Conservation (phyloP, 1,139 yeast genomes). For the Yarrowia galli region DNA sequence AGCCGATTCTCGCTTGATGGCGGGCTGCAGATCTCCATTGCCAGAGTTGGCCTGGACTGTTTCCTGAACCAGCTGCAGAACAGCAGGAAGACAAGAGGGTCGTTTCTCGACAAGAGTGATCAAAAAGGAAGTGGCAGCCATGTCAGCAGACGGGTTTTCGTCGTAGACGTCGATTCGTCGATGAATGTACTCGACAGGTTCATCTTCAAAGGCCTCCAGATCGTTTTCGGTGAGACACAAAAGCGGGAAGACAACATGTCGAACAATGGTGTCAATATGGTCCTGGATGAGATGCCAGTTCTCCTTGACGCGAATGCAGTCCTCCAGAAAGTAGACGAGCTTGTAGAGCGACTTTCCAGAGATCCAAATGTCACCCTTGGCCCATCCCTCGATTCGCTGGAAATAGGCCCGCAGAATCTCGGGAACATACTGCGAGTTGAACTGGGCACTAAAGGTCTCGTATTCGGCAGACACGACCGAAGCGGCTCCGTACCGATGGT, state of each 20-base stretch:
- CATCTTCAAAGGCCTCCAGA: constrained; percentile 80
- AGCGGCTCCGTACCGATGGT: constrained; percentile 70
- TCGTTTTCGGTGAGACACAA: constrained; percentile 74
- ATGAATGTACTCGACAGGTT: constrained; percentile 91
- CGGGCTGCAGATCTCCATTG: constrained; percentile 42
- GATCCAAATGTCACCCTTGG: constrained; percentile 69
- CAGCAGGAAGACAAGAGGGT: constrained; percentile 45
- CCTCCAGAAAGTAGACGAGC: constrained; percentile 73
- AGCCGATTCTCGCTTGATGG: constrained; percentile 80
- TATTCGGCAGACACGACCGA: constrained; percentile 49
- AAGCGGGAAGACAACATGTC: constrained; percentile 80
- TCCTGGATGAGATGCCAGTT: constrained; percentile 79
- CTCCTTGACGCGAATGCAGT: constrained; percentile 68
- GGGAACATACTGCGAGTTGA: constrained; percentile 65
- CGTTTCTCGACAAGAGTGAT: constrained; percentile 74
- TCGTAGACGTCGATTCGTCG: constrained; percentile 75
- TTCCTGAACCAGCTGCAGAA: constrained; percentile 47
- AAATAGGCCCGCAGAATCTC: constrained; percentile 71
- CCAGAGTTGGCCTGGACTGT: constrained; percentile 43
- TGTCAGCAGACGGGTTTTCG: constrained; percentile 77
- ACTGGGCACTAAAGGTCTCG: constrained; percentile 50
- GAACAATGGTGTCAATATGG: constrained; percentile 67
- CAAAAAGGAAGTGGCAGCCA: constrained; percentile 80
- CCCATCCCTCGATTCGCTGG: constrained; percentile 76
- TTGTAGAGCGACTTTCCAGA: constrained; percentile 71